Evolutionary conservation across 345 rosid genomes (phyloP).

Genomic region (Euphorbia peplus): DNA sequence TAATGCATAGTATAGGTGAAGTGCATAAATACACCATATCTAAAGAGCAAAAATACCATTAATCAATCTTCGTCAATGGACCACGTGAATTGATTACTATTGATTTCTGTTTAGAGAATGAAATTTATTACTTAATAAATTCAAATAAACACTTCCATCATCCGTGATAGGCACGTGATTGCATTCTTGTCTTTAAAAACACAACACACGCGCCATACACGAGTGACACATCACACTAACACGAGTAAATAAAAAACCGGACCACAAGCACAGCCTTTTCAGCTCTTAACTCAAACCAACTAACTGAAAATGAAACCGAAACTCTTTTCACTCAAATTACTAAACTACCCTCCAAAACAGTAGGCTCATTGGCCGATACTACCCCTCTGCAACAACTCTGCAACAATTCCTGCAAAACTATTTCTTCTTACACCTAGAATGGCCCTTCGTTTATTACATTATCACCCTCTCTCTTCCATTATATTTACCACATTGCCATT

Average conservation of each 20-base stretch:
- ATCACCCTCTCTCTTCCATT: constrained; percentile 39
- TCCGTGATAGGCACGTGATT: not conserved
- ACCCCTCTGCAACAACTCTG: constrained; percentile 45
- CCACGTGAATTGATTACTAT: not conserved
- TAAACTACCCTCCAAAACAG: constrained; percentile 21
- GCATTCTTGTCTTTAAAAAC: not conserved
- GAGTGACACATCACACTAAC: not conserved
- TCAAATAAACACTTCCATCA: not conserved
- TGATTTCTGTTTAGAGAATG: not conserved
- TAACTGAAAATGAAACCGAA: constrained; percentile 31
- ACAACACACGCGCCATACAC: not conserved
- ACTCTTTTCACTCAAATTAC: constrained; percentile 22
- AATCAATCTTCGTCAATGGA: not conserved
- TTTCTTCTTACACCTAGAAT: constrained; percentile 17
- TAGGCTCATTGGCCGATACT: constrained; percentile 50
- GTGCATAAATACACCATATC: no score
- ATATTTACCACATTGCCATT: constrained; percentile 56
- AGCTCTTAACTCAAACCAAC: constrained; percentile 30
- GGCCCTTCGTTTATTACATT: constrained; percentile 12
- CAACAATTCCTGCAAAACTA: constrained; percentile 25
- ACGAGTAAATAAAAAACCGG: not conserved
- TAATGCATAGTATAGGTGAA: no score
- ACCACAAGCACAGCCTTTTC: constrained; percentile 10
- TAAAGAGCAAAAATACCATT: no score
- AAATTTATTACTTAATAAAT: not conserved